Conservation (phyloP, 2,329 filamentous ascomycete genomes). For the Tolypocladium sp. region DNA sequence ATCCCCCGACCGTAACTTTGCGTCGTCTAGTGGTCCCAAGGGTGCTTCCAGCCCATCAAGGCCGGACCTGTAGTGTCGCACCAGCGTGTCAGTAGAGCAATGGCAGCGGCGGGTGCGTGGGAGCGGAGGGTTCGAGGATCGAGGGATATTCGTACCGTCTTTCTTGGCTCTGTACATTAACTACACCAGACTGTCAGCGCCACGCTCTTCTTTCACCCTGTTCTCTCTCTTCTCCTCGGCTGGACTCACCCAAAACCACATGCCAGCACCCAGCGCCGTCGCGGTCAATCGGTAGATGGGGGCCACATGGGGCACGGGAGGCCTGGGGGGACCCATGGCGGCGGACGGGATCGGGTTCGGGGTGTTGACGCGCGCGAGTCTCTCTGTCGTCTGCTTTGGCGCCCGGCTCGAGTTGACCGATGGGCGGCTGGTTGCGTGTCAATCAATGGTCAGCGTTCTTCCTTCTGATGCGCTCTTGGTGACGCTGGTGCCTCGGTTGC, state of each 20-base stretch:
- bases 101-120: neutral
- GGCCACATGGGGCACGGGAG: conserved; percentile 39
- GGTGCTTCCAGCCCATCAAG: conserved; percentile 88
- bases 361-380: neutral
- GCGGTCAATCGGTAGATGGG: conserved; percentile 74
- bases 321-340: conserved; percentile 26
- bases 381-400: neutral
- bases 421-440: neutral
- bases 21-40: conserved; percentile 70
- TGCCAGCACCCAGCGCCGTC: conserved; percentile 82
- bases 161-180: conserved; percentile 95
- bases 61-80: conserved; percentile 46
- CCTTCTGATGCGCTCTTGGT: too few relatives aligned
- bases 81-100: neutral
- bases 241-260: conserved; percentile 94
- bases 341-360: conserved; percentile 2
- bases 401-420: neutral
- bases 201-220: neutral
- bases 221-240: neutral
- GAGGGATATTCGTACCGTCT: conserved; percentile 52
- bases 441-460: neutral
- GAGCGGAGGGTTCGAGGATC: neutral
- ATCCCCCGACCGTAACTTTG: neutral
- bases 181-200: conserved; percentile 32
- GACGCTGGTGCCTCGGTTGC: neutral